These are phyloP conservation scores for Teratosphaeria nubilosa DNA, from an alignment of 2,329 filamentous ascomycete genomes.

Conservation along the genomic window DNA sequence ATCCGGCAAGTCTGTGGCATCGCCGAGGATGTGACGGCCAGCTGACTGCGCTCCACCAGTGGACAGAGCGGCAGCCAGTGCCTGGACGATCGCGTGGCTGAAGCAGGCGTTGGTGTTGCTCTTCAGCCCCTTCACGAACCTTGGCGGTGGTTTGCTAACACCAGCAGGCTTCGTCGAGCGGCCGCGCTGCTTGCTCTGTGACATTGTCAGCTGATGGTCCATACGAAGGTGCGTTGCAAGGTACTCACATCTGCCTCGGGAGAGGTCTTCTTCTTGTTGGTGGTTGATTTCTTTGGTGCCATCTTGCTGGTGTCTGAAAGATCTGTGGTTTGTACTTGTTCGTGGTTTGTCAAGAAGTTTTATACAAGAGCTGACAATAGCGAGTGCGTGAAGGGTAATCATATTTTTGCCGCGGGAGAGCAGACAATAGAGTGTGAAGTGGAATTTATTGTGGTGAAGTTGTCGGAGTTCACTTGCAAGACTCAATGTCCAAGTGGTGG, in stretches of 20 bases:
- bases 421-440: not conserved
- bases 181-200: not conserved
- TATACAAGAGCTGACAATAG: not conserved
- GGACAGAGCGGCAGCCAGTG: not conserved
- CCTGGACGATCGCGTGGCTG: not conserved
- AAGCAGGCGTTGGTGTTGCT: not conserved
- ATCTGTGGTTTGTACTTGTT: not conserved
- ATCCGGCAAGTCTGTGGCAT: not conserved
- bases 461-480: not conserved
- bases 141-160: not conserved
- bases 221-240: not conserved
- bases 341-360: not conserved
- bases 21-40: not conserved
- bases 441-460: not conserved
- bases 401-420: not conserved
- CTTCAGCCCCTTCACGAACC: not conserved
- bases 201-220: not conserved
- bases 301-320: not conserved
- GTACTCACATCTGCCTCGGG: not conserved
- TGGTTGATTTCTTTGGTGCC: not conserved
- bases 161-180: not conserved
- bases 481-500: no score
- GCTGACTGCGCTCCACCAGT: not conserved
- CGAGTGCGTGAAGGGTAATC: not conserved
- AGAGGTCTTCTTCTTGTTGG: not conserved